Evolutionary conservation across 129 eudicot genomes (phyloP), one percentile per base, ranked within the genome.

Genomic region (Calendula officinalis): DNA sequence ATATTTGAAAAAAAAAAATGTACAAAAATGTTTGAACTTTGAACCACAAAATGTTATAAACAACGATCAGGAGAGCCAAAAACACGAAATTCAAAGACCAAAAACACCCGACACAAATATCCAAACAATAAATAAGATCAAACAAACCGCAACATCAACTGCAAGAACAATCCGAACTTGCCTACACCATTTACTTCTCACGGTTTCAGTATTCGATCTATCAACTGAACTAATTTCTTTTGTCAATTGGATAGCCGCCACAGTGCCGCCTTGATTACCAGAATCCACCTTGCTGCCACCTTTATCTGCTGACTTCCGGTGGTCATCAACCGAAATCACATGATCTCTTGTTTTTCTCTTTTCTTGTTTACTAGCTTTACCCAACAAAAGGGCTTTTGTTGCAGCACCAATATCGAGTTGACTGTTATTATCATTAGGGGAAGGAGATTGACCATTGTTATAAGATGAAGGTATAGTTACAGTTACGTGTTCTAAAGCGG

Each of bases 111-210:
- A 64, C 96, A 89, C 68, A 89, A 78, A 78, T 27, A 89, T 73
- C 96, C 96, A 89, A 76, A 85, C 77, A 42, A 73, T 58, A 45
- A 89, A 78, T 13, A 89, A 67, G 35, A 78, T 64, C 70, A 83
- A 41, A 69, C 94, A 89, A 39, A 89, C 65, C 17, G 59, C 87
- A 67, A 64, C 85, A 85, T 89, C 96, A 52, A 85, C 52, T 50
- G 81, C 90, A 67, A 89, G 85, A 56, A 89, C 74, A 66, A 89
- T 75, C 53, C 94, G 54, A 60, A 89, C 87, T 75, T 82, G 91
- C 5, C 85, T 85, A 47, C 96, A 85, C 89, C 86, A 89, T 65
- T 80, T 88, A 14, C 74, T 78, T 37, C 80, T 60, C 15, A 80
- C 12, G 44, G 62, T 72, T 62, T 73, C 84, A 67, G 83, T 48